Evolutionary conservation across 768 basidiomycete species (phyloP).

Genomic region (Mycena kentingensis): DNA sequence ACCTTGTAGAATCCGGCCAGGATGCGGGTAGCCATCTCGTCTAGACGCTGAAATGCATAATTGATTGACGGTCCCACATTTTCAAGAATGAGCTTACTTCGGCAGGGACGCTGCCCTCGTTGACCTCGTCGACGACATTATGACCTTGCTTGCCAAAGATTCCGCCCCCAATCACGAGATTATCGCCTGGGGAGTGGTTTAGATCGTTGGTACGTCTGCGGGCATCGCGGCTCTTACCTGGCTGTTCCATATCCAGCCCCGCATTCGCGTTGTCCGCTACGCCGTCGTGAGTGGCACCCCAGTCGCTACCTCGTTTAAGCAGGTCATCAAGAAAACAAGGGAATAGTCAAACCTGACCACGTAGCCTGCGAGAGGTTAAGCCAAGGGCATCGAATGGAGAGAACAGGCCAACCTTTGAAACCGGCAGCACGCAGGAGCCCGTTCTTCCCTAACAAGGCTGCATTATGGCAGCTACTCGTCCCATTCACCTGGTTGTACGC

Average conservation of each 20-base stretch:
- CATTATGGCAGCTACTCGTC: conserved; percentile 49
- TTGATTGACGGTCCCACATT: neutral
- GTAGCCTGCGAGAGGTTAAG: neutral
- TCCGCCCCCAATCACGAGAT: conserved; percentile 37
- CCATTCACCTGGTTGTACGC: conserved; percentile 38
- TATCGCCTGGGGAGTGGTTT: neutral
- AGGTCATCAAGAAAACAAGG: conserved; percentile 57
- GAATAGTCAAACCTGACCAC: conserved; percentile 40
- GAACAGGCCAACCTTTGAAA: conserved; percentile 17
- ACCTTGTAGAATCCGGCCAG: conserved; percentile 30
- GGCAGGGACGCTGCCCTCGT: conserved; percentile 35
- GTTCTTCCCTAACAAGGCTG: conserved; percentile 30
- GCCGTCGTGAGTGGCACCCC: conserved; percentile 25
- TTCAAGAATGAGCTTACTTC: conserved; percentile 25
- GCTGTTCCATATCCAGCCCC: conserved; percentile 27
- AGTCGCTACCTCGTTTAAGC: conserved; percentile 51
- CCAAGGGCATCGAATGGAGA: no score
- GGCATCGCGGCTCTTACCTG: conserved; percentile 40
- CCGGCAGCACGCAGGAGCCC: conserved; percentile 20
- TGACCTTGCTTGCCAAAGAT: conserved; percentile 27
- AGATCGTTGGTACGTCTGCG: conserved; percentile 29
- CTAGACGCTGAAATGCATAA: conserved; percentile 31
- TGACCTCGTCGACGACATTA: conserved; percentile 36
- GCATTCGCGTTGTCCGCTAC: conserved; percentile 26
- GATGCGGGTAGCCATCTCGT: conserved; percentile 11